phyloP scores from a whole-genome alignment of 2,329 filamentous ascomycete species.

The Epicoccum sorghinum region DNA sequence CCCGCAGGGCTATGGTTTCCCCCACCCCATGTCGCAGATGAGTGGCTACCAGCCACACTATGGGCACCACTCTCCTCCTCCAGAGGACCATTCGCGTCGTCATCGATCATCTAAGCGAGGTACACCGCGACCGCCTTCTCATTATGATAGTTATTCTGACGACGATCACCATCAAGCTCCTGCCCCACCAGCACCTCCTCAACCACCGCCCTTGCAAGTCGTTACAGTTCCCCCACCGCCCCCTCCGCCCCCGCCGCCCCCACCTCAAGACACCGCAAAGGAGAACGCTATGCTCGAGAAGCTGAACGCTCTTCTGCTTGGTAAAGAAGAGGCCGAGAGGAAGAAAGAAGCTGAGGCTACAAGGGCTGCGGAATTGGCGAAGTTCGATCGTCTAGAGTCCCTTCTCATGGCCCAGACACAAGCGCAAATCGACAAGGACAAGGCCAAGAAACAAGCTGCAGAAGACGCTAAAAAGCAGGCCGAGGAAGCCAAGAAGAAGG shows the following conservation, averaged over 20 bases:
- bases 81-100: slow-evolving; percentile 18
- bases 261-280: slow-evolving; percentile 29
- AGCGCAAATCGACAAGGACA: slow-evolving; percentile 46
- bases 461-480: slow-evolving; percentile 31
- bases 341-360: slow-evolving; percentile 35
- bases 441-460: slow-evolving; percentile 40
- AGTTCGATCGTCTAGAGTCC: slow-evolving; percentile 45
- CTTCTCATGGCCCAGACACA: slow-evolving; percentile 45
- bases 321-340: slow-evolving; percentile 38
- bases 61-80: slow-evolving; percentile 31
- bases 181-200: slow-evolving; percentile 23
- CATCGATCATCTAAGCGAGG: slow-evolving; percentile 26
- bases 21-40: slow-evolving; percentile 30
- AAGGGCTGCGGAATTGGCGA: slow-evolving; percentile 43
- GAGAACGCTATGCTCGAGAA: slow-evolving; percentile 42
- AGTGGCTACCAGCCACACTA: slow-evolving; percentile 27
- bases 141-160: slow-evolving; percentile 25
- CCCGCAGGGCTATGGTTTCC: slow-evolving; percentile 25
- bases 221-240: slow-evolving; percentile 22
- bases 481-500: slow-evolving; percentile 42
- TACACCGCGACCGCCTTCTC: slow-evolving; percentile 37
- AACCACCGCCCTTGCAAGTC: slow-evolving; percentile 1
- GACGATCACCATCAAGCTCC: slow-evolving; percentile 30
- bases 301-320: slow-evolving; percentile 36
- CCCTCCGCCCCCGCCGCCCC: slow-evolving; percentile 21